Evolutionary conservation across 768 basidiomycete genomes (phyloP).

Genomic region (Postia placenta): DNA sequence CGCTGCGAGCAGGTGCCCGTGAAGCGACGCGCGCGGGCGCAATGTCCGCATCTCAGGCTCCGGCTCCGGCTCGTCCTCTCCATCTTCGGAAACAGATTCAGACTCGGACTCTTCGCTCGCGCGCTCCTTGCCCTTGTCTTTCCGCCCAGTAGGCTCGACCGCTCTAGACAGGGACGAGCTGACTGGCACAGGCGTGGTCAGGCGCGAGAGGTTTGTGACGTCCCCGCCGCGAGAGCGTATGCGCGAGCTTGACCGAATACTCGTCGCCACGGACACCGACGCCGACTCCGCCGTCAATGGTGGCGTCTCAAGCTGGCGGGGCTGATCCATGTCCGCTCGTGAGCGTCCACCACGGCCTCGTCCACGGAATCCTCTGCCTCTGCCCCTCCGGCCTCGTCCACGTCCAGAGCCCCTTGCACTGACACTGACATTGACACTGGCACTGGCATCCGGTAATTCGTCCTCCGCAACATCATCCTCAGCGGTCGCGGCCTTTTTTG

Average conservation of each 20-base stretch:
- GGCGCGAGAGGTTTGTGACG: slow-evolving; percentile 6
- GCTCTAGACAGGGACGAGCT: no score
- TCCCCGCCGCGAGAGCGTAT: slow-evolving; percentile 19
- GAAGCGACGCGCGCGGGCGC: slow-evolving; percentile 14
- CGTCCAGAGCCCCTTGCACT: slow-evolving; percentile 1
- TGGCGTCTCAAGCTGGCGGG: slow-evolving; percentile 39
- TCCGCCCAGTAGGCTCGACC: not conserved
- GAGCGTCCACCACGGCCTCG: slow-evolving; percentile 1
- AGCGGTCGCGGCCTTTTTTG: slow-evolving; percentile 25
- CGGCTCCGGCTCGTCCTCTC: slow-evolving; percentile 10
- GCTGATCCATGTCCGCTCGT: not conserved
- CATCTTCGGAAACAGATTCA: slow-evolving; percentile 15
- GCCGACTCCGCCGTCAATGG: slow-evolving; percentile 36
- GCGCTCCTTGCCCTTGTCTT: slow-evolving; percentile 14
- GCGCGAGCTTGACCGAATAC: slow-evolving; percentile 18
- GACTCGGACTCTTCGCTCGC: slow-evolving; percentile 12
- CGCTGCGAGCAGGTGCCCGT: slow-evolving; percentile 1
- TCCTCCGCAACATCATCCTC: not conserved
- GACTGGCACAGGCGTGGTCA: slow-evolving; percentile 13
- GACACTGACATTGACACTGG: slow-evolving; percentile 14
- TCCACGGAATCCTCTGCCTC: not conserved
- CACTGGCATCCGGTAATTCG: not conserved
- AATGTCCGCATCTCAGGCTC: slow-evolving; percentile 19
- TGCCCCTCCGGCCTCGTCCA: slow-evolving; percentile 2
- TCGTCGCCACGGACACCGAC: slow-evolving; percentile 29